A percentile compares a stretch with the other conserved stretches of the same genome.
Conservation (phyloP, 805 yeast species). For the Lachancea nothofagi region DNA sequence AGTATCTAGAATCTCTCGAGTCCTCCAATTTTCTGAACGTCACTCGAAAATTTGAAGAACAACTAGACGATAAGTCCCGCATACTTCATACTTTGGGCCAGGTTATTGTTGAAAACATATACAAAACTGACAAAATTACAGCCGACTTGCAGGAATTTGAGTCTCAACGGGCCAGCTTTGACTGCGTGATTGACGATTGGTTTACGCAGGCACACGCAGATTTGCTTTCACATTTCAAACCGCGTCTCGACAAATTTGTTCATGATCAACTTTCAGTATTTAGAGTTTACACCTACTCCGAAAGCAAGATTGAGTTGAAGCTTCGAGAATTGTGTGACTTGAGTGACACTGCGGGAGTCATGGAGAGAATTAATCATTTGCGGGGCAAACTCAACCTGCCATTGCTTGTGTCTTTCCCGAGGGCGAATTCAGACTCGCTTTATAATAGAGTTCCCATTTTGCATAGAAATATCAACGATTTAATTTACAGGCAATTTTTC, state of each 20-base stretch:
- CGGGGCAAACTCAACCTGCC: slow-evolving; percentile 23
- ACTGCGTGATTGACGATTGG: slow-evolving; percentile 26
- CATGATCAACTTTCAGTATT: slow-evolving; percentile 28
- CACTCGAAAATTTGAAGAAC: slow-evolving; percentile 10
- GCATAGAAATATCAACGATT: slow-evolving; percentile 25
- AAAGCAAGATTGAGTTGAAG: slow-evolving; percentile 25
- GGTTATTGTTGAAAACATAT: slow-evolving; percentile 13
- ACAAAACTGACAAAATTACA: slow-evolving; percentile 16
- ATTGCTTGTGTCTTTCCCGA: slow-evolving; percentile 4
- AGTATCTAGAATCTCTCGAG: slow-evolving; percentile 22
- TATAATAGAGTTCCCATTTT: slow-evolving; percentile 18
- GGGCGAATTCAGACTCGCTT: slow-evolving; percentile 12
- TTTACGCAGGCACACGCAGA: slow-evolving; percentile 28
- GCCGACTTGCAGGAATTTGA: slow-evolving; percentile 16
- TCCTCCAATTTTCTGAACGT: slow-evolving; percentile 22
- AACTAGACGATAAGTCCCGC: slow-evolving; percentile 15
- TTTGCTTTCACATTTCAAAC: slow-evolving; percentile 28
- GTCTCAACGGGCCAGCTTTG: slow-evolving; percentile 14
- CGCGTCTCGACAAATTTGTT: slow-evolving; percentile 24
- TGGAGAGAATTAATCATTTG: slow-evolving; percentile 27
- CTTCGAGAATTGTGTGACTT: slow-evolving; percentile 26
- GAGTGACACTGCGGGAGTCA: slow-evolving; percentile 21
- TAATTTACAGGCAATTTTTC: slow-evolving; percentile 26
- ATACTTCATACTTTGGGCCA: slow-evolving; percentile 14
- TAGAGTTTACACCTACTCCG: slow-evolving; percentile 31